phyloP scores from a whole-genome alignment of 371 early-diverging fungal genomes.

The Nematocida ausubeli region DNA sequence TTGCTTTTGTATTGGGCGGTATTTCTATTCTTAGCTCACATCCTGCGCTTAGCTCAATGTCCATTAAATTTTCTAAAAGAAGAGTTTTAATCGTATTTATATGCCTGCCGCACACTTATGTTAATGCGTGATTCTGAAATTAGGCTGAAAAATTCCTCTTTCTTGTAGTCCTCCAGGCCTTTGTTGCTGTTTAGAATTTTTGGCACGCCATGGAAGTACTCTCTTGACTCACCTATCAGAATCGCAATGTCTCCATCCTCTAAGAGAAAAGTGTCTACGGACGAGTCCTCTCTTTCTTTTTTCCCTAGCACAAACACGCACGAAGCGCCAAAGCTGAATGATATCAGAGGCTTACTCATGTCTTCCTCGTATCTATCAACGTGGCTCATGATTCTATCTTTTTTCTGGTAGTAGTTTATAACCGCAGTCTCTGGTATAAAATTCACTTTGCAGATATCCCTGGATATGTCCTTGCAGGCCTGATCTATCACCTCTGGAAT shows the following conservation, averaged over 20 bases:
- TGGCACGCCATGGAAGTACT: constrained; percentile 56
- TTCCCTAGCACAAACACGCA: constrained; percentile 55
- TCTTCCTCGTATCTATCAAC: constrained; percentile 83
- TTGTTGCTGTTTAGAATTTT: constrained; percentile 39
- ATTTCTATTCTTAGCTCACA: constrained; percentile 46
- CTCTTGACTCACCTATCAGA: constrained; percentile 43
- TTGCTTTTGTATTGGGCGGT: constrained; percentile 50
- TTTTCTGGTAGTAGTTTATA: constrained; percentile 79
- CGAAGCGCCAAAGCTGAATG: constrained; percentile 70
- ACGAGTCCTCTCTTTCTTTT: constrained; percentile 35
- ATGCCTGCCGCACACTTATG: constrained; percentile 52
- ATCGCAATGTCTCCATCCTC: constrained; percentile 52
- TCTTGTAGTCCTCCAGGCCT: constrained; percentile 21
- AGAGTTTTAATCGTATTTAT: constrained; percentile 13
- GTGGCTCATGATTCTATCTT: constrained; percentile 81
- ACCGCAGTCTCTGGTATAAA: constrained; percentile 78
- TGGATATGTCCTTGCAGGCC: constrained; percentile 24
- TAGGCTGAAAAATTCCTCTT: constrained; percentile 21
- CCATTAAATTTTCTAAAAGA: constrained; percentile 45
- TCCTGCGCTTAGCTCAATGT: constrained; percentile 49
- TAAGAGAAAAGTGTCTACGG: constrained; percentile 39
- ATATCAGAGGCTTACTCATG: constrained; percentile 79
- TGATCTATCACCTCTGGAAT: constrained; percentile 22
- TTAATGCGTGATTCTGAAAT: constrained; percentile 43
- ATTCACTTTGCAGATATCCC: constrained; percentile 16